Evolutionary conservation across 345 rosid species (phyloP).

Genomic region (Carallia pectinifolia): DNA sequence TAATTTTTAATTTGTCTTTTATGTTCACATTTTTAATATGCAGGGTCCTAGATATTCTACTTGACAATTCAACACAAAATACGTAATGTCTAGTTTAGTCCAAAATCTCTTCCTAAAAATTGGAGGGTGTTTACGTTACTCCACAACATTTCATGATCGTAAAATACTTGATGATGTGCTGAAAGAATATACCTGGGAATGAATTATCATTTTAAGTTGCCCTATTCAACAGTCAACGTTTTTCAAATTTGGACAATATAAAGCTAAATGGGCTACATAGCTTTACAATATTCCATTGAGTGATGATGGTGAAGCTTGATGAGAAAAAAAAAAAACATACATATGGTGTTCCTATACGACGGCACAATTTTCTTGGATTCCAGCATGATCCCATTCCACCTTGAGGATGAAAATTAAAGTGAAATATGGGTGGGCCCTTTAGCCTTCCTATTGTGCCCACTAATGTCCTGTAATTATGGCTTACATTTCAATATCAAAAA

Average conservation of each 20-base stretch:
- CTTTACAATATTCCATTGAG: background rate
- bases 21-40: no score
- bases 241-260: background rate
- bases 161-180: no score
- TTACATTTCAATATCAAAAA: slow-evolving; percentile 5
- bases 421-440: slow-evolving; percentile 12
- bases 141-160: background rate
- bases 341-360: background rate
- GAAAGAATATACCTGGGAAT: background rate
- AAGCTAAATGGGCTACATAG: background rate
- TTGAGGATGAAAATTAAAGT: slow-evolving; percentile 18
- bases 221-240: background rate
- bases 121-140: no score
- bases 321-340: background rate
- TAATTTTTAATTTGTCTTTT: no score
- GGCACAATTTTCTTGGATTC: slow-evolving; percentile 20
- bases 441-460: background rate
- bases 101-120: no score
- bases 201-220: background rate
- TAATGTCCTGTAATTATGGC: slow-evolving; percentile 21
- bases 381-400: background rate
- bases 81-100: no score
- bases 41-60: no score
- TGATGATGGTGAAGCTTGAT: background rate
- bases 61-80: no score